These are phyloP conservation scores for Aspergillus baeticus DNA, from an alignment of 495 filamentous ascomycete species.

Conservation along the genomic window DNA sequence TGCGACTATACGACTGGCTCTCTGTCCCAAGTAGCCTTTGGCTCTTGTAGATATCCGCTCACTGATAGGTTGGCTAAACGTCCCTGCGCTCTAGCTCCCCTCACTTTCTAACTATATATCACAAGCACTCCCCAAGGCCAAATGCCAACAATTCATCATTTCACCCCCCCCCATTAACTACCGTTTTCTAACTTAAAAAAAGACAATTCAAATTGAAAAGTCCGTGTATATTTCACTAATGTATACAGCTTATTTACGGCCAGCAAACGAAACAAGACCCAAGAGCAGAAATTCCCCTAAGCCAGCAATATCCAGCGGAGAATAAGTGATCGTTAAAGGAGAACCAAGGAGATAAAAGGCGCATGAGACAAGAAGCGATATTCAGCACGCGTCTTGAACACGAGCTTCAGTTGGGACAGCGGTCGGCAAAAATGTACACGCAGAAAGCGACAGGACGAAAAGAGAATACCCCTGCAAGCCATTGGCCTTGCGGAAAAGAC, in stretches of 20 bases:
- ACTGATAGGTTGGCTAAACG: too few species aligned
- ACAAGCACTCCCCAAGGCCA: too few species aligned
- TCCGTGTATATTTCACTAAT: background rate
- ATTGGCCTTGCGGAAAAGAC: too few species aligned
- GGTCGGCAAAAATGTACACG: conserved; percentile 19
- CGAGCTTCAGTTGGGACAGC: background rate
- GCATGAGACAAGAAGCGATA: conserved; percentile 1
- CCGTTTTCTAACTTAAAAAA: too few species aligned
- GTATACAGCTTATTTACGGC: background rate
- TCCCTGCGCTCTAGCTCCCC: too few species aligned
- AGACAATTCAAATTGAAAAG: background rate
- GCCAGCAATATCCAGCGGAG: conserved; percentile 5
- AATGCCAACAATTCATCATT: too few species aligned
- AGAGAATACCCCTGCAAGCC: conserved; percentile 10
- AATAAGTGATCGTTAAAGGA: background rate
- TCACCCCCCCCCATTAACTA: too few species aligned
- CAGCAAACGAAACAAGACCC: background rate
- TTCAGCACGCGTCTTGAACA: background rate
- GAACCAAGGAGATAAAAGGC: background rate
- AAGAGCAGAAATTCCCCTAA: background rate
- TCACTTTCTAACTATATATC: too few species aligned
- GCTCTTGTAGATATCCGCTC: too few species aligned
- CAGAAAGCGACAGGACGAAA: conserved; percentile 18
- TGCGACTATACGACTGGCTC: too few species aligned
- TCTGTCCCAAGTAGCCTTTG: too few species aligned